A percentile compares a stretch with the other conserved stretches of the same genome.
phyloP scores from a whole-genome alignment of 768 basidiomycete species.

The Naganishia vaughanmartiniae region DNA sequence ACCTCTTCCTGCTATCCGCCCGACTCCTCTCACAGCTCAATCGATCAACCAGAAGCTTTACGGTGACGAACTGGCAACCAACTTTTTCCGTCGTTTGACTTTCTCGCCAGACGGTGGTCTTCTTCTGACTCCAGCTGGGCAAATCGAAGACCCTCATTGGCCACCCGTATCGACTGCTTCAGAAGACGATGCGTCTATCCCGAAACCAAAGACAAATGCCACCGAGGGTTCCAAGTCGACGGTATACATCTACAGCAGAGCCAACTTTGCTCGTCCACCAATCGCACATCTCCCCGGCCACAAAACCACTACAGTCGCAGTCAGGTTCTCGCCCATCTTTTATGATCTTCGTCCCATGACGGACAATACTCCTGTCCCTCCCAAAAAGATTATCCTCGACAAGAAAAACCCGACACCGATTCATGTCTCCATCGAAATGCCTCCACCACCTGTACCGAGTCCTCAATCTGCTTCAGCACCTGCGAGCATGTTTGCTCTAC shows the following conservation, averaged over 20 bases:
- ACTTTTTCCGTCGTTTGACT: conserved; percentile 89
- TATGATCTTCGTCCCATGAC: conserved; percentile 72
- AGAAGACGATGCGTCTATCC: conserved; percentile 32
- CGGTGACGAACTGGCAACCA: conserved; percentile 89
- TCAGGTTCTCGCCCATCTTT: conserved; percentile 86
- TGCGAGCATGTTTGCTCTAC: conserved; percentile 77
- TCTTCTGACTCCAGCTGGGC: conserved; percentile 90
- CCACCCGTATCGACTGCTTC: conserved; percentile 25
- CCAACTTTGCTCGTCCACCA: conserved; percentile 87
- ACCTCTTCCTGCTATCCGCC: conserved; percentile 87
- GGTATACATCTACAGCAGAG: conserved; percentile 93
- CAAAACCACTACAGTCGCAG: conserved; percentile 90
- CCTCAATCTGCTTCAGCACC: conserved; percentile 33
- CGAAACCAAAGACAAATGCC: conserved; percentile 43
- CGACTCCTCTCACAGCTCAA: conserved; percentile 55
- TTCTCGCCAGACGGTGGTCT: conserved; percentile 95
- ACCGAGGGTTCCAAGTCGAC: conserved; percentile 57
- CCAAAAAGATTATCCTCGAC: conserved; percentile 64
- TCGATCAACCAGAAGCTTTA: conserved; percentile 71
- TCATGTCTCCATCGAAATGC: conserved; percentile 53
- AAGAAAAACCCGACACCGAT: conserved; percentile 48
- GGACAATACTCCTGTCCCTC: conserved; percentile 54
- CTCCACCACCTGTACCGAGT: conserved; percentile 65
- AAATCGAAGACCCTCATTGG: conserved; percentile 87
- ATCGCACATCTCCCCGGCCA: conserved; percentile 94